These are phyloP conservation scores for Suillus plorans DNA, from an alignment of 768 basidiomycete species.

Conservation along the genomic window DNA sequence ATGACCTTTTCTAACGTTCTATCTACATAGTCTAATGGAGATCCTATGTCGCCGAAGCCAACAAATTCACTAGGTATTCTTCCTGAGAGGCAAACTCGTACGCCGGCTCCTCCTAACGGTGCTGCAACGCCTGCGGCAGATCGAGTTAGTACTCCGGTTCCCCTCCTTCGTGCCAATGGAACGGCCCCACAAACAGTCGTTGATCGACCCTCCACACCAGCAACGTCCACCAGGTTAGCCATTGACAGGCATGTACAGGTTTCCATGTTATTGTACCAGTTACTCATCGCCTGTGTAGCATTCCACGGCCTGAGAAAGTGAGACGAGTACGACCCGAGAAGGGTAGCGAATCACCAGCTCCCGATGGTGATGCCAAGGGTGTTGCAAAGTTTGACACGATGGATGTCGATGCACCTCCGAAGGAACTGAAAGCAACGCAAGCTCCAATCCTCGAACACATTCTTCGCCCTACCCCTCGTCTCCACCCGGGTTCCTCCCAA, in stretches of 20 bases:
- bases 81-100: conserved; percentile 28
- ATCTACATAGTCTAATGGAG: conserved; percentile 25
- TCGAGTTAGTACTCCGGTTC: conserved; percentile 40
- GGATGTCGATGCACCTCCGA: conserved; percentile 34
- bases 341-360: conserved; percentile 36
- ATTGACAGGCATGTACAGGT: conserved; percentile 58
- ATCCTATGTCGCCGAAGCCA: conserved; percentile 28
- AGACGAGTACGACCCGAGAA: conserved; percentile 50
- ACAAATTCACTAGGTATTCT: conserved; percentile 27
- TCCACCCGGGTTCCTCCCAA: conserved; percentile 18
- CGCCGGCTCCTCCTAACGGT: conserved; percentile 40
- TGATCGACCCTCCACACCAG: conserved; percentile 32
- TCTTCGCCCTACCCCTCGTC: conserved; percentile 16
- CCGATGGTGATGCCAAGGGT: conserved; percentile 27
- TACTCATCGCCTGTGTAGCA: conserved; percentile 38
- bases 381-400: conserved; percentile 30
- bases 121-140: conserved; percentile 28
- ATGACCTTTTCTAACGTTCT: background rate
- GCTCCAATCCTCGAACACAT: background rate
- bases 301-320: conserved; percentile 80
- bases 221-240: conserved; percentile 50
- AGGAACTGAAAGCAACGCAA: conserved; percentile 20
- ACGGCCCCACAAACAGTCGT: conserved; percentile 18
- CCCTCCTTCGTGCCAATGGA: conserved; percentile 48
- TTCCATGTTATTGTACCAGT: background rate